These are phyloP conservation scores for Crithidia bombi DNA, from an alignment of 208 protist species.

Conservation along the genomic window DNA sequence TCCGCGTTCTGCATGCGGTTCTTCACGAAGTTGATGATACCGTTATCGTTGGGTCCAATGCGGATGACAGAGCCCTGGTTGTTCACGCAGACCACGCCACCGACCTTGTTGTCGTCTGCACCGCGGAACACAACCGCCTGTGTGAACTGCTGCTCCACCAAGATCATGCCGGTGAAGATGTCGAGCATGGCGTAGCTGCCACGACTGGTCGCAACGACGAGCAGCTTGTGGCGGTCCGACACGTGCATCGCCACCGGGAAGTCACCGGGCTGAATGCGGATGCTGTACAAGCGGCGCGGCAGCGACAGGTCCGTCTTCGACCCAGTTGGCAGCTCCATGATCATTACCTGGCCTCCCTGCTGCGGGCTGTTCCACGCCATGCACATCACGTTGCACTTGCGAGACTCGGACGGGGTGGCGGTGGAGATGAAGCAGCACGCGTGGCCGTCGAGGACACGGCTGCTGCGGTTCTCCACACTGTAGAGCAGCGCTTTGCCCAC, in stretches of 20 bases:
- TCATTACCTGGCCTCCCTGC: slow-evolving; percentile 83
- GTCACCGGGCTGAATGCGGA: slow-evolving; percentile 90
- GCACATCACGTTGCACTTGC: slow-evolving; percentile 94
- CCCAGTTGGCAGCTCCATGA: slow-evolving; percentile 91
- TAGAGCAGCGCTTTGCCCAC: slow-evolving; percentile 97
- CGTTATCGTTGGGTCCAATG: slow-evolving; percentile 95
- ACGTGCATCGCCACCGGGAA: slow-evolving; percentile 98
- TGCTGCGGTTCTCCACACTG: slow-evolving; percentile 95
- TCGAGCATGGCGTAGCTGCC: slow-evolving; percentile 96
- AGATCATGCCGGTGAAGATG: slow-evolving; percentile 93
- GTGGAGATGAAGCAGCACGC: slow-evolving; percentile 94
- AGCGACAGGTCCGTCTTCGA: slow-evolving; percentile 80
- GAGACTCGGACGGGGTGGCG: slow-evolving; percentile 61
- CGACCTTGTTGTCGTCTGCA: slow-evolving; percentile 79
- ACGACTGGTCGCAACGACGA: slow-evolving; percentile 97
- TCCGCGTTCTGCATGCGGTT: slow-evolving; percentile 93
- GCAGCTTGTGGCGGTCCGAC: slow-evolving; percentile 94
- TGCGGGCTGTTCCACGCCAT: slow-evolving; percentile 92
- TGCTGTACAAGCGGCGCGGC: slow-evolving; percentile 51
- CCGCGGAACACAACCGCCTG: slow-evolving; percentile 97
- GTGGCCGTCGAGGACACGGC: slow-evolving; percentile 97
- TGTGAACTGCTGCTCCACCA: slow-evolving; percentile 97
- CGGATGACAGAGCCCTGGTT: slow-evolving; percentile 94
- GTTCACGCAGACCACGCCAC: slow-evolving; percentile 97
- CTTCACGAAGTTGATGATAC: slow-evolving; percentile 97